Evolutionary conservation across 179 eudicot genomes (phyloP), one percentile per base, ranked within the genome.

Genomic region (Silene noctiflora): DNA sequence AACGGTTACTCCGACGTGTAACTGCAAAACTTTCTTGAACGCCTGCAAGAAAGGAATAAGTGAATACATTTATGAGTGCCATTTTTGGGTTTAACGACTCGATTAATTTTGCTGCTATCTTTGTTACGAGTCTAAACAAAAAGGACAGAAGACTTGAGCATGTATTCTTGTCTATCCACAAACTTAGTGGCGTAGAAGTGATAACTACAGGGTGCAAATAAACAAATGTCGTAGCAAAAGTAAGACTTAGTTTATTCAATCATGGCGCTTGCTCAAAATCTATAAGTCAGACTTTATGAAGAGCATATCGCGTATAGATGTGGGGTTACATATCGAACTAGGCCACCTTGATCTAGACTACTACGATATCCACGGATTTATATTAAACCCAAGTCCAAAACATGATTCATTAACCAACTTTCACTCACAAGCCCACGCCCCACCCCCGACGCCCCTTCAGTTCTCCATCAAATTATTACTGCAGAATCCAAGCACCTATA

Each of bases 1-100:
- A 48, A 81, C 29, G 58, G 79, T 77, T 48, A 85, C 70, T 76
- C 97, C 94, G 85, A 92, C 75, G 71, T 88, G 89, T 75, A 84
- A 78, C 78, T 81, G 85, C 85, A 94, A 82, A 75, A 90, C 91
- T 12, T 90, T 89, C 87, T 80, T 87, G 84, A 90, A 92, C 61
- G 90, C 97, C 97, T 94, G 91, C 79, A 82, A 73, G 44, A 56
- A 68, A 53, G 27, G 24, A 70, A 44, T 63, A 35, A 27, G n/a
- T 39, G 58, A 64, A 64, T 65, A 35, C 21, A 19, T 17, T 77
- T 22, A 51, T 51, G 56, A 51, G 56, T 76, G 46, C 59, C 74
- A 24, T 22, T n/a, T 44, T 22, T 6, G 10, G 58, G 74, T 53
- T 44, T 44, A 21, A 20, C 35, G 13, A 69, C 58, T 51, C 19